Evolutionary conservation across 208 protist genomes (phyloP), one percentile per base, ranked within the genome.

Genomic region (Acanthamoeba royreba): DNA sequence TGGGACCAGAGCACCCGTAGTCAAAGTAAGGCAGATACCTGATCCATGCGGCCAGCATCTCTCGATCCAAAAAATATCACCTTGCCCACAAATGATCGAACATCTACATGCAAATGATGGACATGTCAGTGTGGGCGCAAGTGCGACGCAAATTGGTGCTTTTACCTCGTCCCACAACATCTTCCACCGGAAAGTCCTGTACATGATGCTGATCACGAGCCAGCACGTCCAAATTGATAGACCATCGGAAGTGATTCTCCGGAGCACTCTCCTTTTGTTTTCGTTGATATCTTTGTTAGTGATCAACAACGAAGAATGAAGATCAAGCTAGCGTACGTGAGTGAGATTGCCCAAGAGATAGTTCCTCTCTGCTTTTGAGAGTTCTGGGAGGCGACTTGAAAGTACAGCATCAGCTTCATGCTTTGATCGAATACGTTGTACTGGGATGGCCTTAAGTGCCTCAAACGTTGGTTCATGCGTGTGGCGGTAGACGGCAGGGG

Each of bases 291-390:
- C 49, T 9, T 55, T 55, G 49, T 66, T 28, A 66, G 25, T 28
- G 5, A 35, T 66, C 25, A 7, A 17, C 11, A 66, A 22, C 22
- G 49, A 58, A 58, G 49, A n/a, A 58, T 58, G 49, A 58, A n/a
- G 49, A 22, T 58, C 15, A 58, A n/a, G 49, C 13, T 58, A 22
- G 22, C 22, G n/a, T n/a, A n/a, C n/a, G n/a, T n/a, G n/a, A n/a
- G n/a, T n/a, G 72, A 83, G 72, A 15, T 83, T 83, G 72, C 42
- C 72, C 42, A 83, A n/a, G 72, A 83, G 52, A 31, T 83, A 83
- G 72, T 83, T 83, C 25, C 72, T 38, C 25, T 83, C 72, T 38
- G 72, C 72, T 43, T 83, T 83, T 19, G 72, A 83, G 42, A 83
- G 5, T 38, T 83, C 42, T 8, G 72, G 72, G 42, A 83, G 72